A percentile compares a stretch with the other conserved stretches of the same genome.
Conservation (phyloP, 1,139 yeast species). For the Taphrina flavorubra region DNA sequence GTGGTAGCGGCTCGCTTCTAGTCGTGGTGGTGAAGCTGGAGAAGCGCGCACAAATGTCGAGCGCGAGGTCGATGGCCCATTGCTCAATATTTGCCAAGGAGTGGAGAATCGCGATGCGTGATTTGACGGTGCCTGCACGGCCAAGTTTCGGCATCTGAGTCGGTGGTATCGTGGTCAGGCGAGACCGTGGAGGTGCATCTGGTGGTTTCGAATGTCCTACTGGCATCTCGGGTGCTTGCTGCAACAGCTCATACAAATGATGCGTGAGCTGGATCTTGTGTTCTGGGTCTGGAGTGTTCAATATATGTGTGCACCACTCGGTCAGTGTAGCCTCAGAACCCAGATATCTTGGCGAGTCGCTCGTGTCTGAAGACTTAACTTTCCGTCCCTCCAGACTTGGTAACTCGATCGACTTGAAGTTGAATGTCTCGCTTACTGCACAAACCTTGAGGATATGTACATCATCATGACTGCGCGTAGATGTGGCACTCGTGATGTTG, state of each 20-base stretch:
- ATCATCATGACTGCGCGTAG: neutral
- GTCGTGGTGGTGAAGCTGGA: constrained; percentile 4
- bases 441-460: neutral
- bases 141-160: constrained; percentile 21
- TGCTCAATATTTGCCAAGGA: constrained; percentile 35
- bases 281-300: constrained; percentile 26
- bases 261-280: constrained; percentile 30
- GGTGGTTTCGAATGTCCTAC: constrained; percentile 11
- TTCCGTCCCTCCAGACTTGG: neutral
- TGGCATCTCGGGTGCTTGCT: neutral
- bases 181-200: constrained; percentile 20
- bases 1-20: constrained; percentile 20
- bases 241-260: constrained; percentile 9
- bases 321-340: constrained; percentile 8
- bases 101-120: constrained; percentile 36
- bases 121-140: constrained; percentile 30
- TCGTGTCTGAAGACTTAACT: neutral
- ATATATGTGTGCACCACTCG: constrained; percentile 21
- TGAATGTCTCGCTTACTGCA: constrained; percentile 26
- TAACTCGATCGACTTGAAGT: neutral
- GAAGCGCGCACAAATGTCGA: constrained; percentile 35
- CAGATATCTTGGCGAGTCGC: neutral
- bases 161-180: constrained; percentile 24
- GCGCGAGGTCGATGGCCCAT: constrained; percentile 38
- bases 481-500: neutral